Percentiles rank a stretch among this genome's conserved stretches.
Evolutionary conservation across 2,329 filamentous ascomycete genomes (phyloP).

Genomic region (Monilinia vaccinii-corymbosi): DNA sequence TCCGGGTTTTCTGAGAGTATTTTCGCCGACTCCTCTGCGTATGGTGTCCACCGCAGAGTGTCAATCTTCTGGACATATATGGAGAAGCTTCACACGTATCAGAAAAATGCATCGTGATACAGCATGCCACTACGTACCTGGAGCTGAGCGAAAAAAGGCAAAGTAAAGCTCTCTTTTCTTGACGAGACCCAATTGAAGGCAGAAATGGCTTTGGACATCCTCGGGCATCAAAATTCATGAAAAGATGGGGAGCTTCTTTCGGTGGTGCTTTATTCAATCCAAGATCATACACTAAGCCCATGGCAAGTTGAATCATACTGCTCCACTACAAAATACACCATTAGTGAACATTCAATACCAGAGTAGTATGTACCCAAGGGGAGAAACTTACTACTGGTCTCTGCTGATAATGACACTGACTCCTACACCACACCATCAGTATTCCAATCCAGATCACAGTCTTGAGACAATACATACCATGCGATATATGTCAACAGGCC

Average conservation of each 20-base stretch:
- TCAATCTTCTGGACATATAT: constrained; percentile 40
- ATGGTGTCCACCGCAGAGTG: constrained; percentile 45
- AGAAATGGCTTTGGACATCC: constrained; percentile 4
- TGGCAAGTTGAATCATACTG: constrained; percentile 13
- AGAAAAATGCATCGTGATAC: not conserved
- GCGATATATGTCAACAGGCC: constrained; percentile 33
- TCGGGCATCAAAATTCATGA: constrained; percentile 4
- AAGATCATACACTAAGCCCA: constrained; percentile 14
- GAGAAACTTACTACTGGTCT: not conserved
- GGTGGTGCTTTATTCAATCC: constrained; percentile 14
- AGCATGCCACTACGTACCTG: constrained; percentile 26
- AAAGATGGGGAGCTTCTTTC: constrained; percentile 2
- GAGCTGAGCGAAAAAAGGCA: constrained; percentile 38
- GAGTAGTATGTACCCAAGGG: not conserved
- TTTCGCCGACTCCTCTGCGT: constrained; percentile 48
- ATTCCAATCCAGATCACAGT: not conserved
- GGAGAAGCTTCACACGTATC: constrained; percentile 28
- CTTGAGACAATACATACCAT: not conserved
- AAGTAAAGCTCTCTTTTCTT: constrained; percentile 41
- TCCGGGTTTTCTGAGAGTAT: constrained; percentile 38
- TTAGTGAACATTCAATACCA: not conserved
- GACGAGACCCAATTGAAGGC: constrained; percentile 33
- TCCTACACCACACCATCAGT: constrained; percentile 25
- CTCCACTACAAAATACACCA: not conserved
- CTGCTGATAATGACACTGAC: constrained; percentile 20